These are phyloP conservation scores for Ceratocystis variospora DNA, from an alignment of 2,329 filamentous ascomycete genomes.

Conservation along the genomic window DNA sequence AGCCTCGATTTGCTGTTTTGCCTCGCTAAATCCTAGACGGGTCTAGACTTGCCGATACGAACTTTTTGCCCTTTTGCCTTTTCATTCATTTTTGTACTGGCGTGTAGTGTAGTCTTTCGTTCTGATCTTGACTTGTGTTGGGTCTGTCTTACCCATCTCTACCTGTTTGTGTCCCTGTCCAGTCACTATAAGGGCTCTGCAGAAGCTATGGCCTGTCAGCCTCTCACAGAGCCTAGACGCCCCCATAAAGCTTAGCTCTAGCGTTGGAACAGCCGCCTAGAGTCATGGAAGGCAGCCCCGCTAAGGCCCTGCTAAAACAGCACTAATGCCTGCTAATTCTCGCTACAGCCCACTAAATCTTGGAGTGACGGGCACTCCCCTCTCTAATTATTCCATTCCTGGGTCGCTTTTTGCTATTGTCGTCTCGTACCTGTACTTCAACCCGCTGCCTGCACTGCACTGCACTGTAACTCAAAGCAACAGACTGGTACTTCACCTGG, in stretches of 20 bases:
- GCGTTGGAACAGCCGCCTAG: not conserved
- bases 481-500: too few relatives aligned
- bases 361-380: not conserved
- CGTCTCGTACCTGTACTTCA: not conserved
- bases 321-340: too few relatives aligned
- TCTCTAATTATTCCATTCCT: too few relatives aligned
- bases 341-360: not conserved
- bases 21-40: slow-evolving; percentile 2
- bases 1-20: not conserved
- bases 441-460: not conserved
- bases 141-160: not conserved
- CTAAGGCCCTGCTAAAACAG: not conserved
- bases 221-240: not conserved
- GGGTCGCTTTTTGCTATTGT: too few relatives aligned
- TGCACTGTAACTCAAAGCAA: not conserved
- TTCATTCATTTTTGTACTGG: not conserved
- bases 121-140: not conserved
- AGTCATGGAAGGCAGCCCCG: not conserved
- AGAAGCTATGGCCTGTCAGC: not conserved
- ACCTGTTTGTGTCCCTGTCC: not conserved
- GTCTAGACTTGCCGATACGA: not conserved
- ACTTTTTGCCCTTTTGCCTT: not conserved
- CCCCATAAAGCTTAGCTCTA: not conserved
- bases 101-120: not conserved
- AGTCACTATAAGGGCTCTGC: not conserved